phyloP scores from a whole-genome alignment of 2,329 filamentous ascomycete species.

The Xylaria sp. region DNA sequence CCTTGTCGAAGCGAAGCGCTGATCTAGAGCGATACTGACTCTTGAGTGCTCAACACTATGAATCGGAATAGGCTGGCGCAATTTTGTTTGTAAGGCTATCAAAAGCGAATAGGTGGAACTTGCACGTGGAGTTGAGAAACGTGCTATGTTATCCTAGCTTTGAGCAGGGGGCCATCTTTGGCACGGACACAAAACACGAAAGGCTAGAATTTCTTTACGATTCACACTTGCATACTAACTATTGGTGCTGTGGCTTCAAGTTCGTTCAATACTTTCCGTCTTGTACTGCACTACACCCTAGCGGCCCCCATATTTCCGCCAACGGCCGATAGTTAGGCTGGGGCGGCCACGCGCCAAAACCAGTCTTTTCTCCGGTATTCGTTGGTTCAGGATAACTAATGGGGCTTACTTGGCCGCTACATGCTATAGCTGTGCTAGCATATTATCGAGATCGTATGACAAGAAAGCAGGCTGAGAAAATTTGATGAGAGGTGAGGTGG shows the following conservation, averaged over 20 bases:
- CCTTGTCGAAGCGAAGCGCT: neutral
- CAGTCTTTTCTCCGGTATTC: slow-evolving; percentile 8
- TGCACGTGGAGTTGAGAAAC: neutral
- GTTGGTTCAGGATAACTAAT: neutral
- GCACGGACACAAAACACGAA: neutral
- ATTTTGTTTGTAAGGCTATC: neutral
- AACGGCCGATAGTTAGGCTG: slow-evolving; percentile 9
- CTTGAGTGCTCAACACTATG: neutral
- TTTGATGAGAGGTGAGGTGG: neutral
- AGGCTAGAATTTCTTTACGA: too few species aligned
- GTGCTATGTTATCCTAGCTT: neutral
- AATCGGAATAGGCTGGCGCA: neutral
- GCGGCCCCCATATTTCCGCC: neutral
- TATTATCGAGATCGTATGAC: slow-evolving; percentile 25
- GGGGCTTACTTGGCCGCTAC: slow-evolving; percentile 15
- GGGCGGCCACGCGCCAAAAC: slow-evolving; percentile 6
- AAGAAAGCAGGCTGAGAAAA: neutral
- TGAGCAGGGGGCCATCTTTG: neutral
- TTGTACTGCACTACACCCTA: neutral
- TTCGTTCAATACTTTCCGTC: neutral
- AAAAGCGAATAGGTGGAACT: neutral
- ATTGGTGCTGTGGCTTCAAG: too few species aligned
- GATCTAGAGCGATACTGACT: neutral
- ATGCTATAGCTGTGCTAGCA: neutral
- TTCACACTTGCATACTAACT: too few species aligned